These are phyloP conservation scores for Tolypocladium amazonense DNA, from an alignment of 2,329 filamentous ascomycete genomes.

Conservation along the genomic window DNA sequence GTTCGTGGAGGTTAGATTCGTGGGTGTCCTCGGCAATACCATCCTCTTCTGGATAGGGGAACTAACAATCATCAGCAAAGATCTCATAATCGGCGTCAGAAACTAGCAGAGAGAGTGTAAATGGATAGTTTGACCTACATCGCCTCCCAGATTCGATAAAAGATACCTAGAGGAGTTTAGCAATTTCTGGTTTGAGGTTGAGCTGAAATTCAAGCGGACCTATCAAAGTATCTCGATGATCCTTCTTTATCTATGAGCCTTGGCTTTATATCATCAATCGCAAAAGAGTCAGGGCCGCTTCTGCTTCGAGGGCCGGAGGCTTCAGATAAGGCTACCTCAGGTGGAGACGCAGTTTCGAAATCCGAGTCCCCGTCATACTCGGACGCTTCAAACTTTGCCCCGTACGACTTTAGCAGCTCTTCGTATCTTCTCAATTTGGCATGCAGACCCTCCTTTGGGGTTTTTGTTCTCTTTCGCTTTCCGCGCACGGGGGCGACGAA, in stretches of 20 bases:
- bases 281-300: not conserved
- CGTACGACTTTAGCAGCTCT: not conserved
- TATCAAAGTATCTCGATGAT: not conserved
- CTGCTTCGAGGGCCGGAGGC: not conserved
- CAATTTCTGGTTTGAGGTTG: not conserved
- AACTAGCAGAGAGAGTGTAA: not conserved
- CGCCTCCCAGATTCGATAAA: not conserved
- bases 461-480: not conserved
- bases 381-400: not conserved
- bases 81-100: not conserved
- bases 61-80: not conserved
- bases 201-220: not conserved
- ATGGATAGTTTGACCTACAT: not conserved
- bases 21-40: not conserved
- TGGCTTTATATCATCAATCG: not conserved
- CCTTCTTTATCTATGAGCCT: not conserved
- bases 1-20: not conserved
- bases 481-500: not conserved
- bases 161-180: not conserved
- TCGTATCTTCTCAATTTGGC: not conserved
- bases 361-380: not conserved
- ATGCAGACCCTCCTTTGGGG: not conserved
- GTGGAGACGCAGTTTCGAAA: not conserved
- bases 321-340: not conserved
- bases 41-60: not conserved